Base-by-base conservation (phyloP, 306 rosid genomes). In the Gillenia trifoliata region DNA sequence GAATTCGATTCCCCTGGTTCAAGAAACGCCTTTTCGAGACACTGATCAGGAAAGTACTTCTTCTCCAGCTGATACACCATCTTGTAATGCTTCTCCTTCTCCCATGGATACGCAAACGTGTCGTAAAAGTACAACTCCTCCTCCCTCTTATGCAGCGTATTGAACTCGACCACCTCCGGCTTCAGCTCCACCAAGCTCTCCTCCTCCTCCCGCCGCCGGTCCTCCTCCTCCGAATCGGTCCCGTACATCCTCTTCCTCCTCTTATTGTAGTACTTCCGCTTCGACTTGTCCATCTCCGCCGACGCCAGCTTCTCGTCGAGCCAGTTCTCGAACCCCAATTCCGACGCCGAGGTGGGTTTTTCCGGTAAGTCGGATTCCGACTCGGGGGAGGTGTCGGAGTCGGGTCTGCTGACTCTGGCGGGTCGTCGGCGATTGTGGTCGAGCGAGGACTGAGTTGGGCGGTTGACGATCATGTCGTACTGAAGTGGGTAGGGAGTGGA, bases 21-120 rank as follows among this genome's bases (percentile, higher is more conserved):
- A 52, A 93, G 86, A 72, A 93, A 93, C 0, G 98, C 98, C 52
- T 93, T 91, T 63, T 93, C 97, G 2, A 93, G 89, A 61, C 91
- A 80, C 28, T 91, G 94, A 2, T 89, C 87, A 19, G 98, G 98
- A 50, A 85, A 93, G 66, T 85, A 93, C 78, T 93, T 93, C 75
- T 89, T 93, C 90, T 93, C 98, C 75, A 93, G 77, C 81, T 88
- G 96, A 75, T 93, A 88, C 56, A 93, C 94, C 98, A 93, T 93
- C 86, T 81, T 88, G 68, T 93, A 93, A 71, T 93, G 98, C 85
- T 88, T 93, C 22, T 84, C 91, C 79, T 93, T 93, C 83, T 93
- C 98, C 98, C 98, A 93, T 0, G 98, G 98, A 75, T 89, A 91
- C 1, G 86, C 55, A 57, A 93, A 87, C 0, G 97, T 70, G 49